Percentiles rank a stretch among this genome's conserved stretches.
Conservation (phyloP, 352 stramenopile genomes). For the Pythium insidiosum region DNA sequence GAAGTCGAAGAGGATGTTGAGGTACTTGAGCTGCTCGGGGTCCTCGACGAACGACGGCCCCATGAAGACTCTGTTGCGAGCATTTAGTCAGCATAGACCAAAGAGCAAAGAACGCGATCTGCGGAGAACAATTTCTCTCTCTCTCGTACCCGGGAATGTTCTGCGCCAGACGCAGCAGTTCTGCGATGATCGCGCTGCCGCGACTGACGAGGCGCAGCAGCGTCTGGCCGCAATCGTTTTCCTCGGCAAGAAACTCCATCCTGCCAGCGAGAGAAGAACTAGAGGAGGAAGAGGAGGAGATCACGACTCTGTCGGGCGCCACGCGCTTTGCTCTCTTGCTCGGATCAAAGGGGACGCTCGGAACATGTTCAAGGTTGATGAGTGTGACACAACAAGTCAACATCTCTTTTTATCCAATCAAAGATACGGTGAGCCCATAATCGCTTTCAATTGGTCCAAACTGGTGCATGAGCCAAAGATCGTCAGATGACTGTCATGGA, state of each 20-base stretch:
- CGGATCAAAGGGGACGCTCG: background rate
- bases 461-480: background rate
- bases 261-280: no score
- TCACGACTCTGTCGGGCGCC: no score
- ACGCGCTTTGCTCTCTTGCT: background rate
- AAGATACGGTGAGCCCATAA: no score
- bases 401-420: slow-evolving; percentile 13
- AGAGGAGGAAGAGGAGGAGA: no score
- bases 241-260: slow-evolving; percentile 88
- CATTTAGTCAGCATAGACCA: background rate
- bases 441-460: slow-evolving; percentile 14
- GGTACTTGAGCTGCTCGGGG: slow-evolving; percentile 85
- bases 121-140: no score
- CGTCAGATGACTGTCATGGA: no score
- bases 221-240: slow-evolving; percentile 94
- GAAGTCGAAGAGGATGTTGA: slow-evolving; percentile 94
- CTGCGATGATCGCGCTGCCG: slow-evolving; percentile 89
- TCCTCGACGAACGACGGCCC: slow-evolving; percentile 81
- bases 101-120: background rate
- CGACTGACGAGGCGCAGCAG: slow-evolving; percentile 89
- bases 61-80: slow-evolving; percentile 73
- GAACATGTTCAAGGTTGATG: slow-evolving; percentile 18
- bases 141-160: slow-evolving; percentile 77
- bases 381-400: slow-evolving; percentile 6
- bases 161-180: slow-evolving; percentile 89